These are phyloP conservation scores for Cnidoscolus chayamansa DNA, from an alignment of 441 rosid genomes.

Conservation along the genomic window DNA sequence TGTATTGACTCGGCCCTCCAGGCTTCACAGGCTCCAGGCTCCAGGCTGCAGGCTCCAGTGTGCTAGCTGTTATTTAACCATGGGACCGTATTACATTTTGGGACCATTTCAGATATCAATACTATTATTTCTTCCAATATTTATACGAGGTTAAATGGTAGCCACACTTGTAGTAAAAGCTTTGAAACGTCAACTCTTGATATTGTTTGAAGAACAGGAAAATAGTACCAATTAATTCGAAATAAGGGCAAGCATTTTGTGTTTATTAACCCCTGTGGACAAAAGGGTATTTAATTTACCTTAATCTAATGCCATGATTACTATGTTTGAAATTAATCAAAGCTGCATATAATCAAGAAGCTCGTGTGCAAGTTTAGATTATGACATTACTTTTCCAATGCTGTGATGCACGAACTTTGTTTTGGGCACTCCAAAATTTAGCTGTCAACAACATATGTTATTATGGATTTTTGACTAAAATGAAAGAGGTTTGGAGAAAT, in stretches of 20 bases:
- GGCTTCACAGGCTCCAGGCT: neutral
- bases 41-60: neutral
- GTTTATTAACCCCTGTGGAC: too few relatives aligned
- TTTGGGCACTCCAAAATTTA: conserved; percentile 12
- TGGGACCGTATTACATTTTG: conserved; percentile 5
- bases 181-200: too few relatives aligned
- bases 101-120: conserved; percentile 26
- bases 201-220: too few relatives aligned
- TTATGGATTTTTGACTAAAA: conserved; percentile 47
- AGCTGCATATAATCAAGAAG: neutral
- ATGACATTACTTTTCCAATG: conserved; percentile 21
- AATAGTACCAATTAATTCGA: too few relatives aligned
- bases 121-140: too few relatives aligned
- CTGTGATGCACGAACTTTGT: conserved; percentile 11
- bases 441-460: conserved; percentile 38
- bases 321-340: neutral
- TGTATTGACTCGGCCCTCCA: neutral
- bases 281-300: too few relatives aligned
- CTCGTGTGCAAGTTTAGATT: conserved; percentile 24
- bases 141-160: too few relatives aligned
- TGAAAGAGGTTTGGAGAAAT: conserved; percentile 22
- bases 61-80: neutral
- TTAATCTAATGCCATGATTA: neutral
- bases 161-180: too few relatives aligned
- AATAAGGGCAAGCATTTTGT: too few relatives aligned